Evolutionary conservation across 768 basidiomycete species (phyloP).

Genomic region (Podaxis pistillaris): DNA sequence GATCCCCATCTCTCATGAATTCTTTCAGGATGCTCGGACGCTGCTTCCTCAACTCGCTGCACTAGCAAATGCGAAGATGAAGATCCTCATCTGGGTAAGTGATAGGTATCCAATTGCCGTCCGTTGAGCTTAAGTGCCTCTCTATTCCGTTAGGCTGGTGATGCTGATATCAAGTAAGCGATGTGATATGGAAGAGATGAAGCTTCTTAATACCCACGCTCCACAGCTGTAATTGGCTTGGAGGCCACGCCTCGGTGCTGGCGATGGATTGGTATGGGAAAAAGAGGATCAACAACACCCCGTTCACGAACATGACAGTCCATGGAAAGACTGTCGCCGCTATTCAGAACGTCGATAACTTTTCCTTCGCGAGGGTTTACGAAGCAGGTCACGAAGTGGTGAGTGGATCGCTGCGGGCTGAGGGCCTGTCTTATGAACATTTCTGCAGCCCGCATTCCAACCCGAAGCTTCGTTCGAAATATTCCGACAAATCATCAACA

Average conservation of each 20-base stretch:
- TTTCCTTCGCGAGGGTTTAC: conserved; percentile 67
- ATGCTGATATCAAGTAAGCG: conserved; percentile 49
- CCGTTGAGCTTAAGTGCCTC: conserved; percentile 9
- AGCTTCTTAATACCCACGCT: not conserved
- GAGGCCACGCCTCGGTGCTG: conserved; percentile 39
- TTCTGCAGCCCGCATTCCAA: conserved; percentile 55
- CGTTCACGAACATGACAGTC: conserved; percentile 57
- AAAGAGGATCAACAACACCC: conserved; percentile 31
- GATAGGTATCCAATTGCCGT: not conserved
- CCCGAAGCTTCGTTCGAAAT: conserved; percentile 57
- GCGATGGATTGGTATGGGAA: conserved; percentile 50
- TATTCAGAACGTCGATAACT: conserved; percentile 63
- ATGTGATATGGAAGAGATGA: not conserved
- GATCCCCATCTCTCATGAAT: not conserved
- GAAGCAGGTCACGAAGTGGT: conserved; percentile 65
- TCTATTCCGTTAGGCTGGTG: conserved; percentile 34
- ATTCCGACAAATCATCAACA: conserved; percentile 52
- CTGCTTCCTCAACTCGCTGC: conserved; percentile 48
- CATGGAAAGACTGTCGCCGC: conserved; percentile 50
- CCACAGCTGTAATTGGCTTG: conserved; percentile 47
- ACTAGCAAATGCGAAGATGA: conserved; percentile 42
- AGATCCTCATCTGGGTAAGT: conserved; percentile 46
- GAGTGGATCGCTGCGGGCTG: conserved; percentile 23
- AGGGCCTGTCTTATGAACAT: not conserved
- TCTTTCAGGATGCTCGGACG: conserved; percentile 49